These are phyloP conservation scores for Hypomontagnella monticulosa DNA, from an alignment of 495 filamentous ascomycete genomes.

Conservation along the genomic window DNA sequence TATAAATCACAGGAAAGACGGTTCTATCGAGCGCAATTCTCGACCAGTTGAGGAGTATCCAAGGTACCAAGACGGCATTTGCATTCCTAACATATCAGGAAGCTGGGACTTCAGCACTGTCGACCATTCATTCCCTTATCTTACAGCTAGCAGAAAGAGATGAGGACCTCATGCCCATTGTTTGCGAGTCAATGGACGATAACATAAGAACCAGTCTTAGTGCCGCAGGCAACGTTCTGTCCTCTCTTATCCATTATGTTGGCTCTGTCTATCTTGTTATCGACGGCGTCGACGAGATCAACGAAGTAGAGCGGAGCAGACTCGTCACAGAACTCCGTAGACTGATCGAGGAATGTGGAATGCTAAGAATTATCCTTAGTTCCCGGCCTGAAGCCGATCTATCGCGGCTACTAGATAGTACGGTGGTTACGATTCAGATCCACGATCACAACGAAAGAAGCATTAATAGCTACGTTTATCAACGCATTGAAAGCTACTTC, in stretches of 20 bases:
- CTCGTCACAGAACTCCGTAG: conserved; percentile 19
- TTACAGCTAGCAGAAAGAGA: conserved; percentile 41
- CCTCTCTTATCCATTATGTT: conserved; percentile 21
- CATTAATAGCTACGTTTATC: not conserved
- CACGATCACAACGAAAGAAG: conserved; percentile 3
- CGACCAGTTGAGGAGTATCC: not conserved
- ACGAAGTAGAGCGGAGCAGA: conserved; percentile 35
- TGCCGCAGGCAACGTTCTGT: conserved; percentile 18
- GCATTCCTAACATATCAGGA: conserved; percentile 40
- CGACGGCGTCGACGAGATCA: conserved; percentile 46
- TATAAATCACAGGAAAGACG: not conserved
- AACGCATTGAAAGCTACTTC: not conserved
- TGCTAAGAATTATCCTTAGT: not conserved
- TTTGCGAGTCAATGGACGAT: conserved; percentile 20
- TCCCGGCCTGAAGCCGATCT: conserved; percentile 3
- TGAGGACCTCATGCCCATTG: conserved; percentile 34
- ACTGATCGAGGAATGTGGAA: not conserved
- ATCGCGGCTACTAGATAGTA: not conserved
- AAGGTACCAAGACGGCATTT: conserved; percentile 21
- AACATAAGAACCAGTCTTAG: conserved; percentile 22
- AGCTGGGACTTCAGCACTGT: conserved; percentile 34
- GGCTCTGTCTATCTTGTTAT: conserved; percentile 40
- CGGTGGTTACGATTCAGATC: not conserved
- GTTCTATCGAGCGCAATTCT: conserved; percentile 31
- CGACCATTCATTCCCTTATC: conserved; percentile 42